Evolutionary conservation across 345 rosid species (phyloP).

Genomic region (Mangifera indica): DNA sequence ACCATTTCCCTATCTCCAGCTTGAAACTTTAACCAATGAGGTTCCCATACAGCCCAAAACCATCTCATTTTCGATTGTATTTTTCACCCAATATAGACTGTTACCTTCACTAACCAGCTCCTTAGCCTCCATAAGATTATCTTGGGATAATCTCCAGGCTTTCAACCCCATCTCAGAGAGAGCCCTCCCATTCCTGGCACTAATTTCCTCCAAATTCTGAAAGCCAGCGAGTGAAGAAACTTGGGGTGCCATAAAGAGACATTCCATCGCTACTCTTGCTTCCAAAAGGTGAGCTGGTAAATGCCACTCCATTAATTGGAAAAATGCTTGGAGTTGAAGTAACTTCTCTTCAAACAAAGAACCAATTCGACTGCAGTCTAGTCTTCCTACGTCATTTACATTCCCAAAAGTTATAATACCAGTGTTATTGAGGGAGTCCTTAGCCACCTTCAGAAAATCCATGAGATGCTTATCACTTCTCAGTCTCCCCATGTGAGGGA

Average conservation of each 20-base stretch:
- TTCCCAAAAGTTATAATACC: constrained; percentile 35
- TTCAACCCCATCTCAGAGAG: constrained; percentile 25
- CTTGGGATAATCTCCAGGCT: constrained; percentile 25
- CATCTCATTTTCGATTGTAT: constrained; percentile 27
- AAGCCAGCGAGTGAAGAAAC: constrained; percentile 17
- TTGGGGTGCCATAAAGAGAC: constrained; percentile 36
- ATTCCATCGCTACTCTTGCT: constrained; percentile 47
- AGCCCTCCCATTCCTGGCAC: constrained; percentile 4
- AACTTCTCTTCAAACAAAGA: constrained; percentile 28
- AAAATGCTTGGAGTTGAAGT: constrained; percentile 27
- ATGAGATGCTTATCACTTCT: constrained; percentile 17
- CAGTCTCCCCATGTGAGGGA: constrained; percentile 39
- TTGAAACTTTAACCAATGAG: constrained; percentile 34
- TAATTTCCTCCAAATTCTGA: constrained; percentile 21
- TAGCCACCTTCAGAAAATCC: constrained; percentile 30
- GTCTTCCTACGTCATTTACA: constrained; percentile 25
- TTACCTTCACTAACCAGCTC: constrained; percentile 37
- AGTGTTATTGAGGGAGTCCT: constrained; percentile 21
- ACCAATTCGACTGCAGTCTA: constrained; percentile 10
- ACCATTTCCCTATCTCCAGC: constrained; percentile 31
- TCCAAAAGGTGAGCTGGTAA: constrained; percentile 31
- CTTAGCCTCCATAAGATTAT: constrained; percentile 28
- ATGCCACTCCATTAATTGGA: constrained; percentile 36
- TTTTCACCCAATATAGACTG: constrained; percentile 26
- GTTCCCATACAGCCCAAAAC: constrained; percentile 34